A percentile compares a stretch with the other conserved stretches of the same genome.
Conservation (phyloP, 768 basidiomycete species). For the Dictyophora rubrovolvata region DNA sequence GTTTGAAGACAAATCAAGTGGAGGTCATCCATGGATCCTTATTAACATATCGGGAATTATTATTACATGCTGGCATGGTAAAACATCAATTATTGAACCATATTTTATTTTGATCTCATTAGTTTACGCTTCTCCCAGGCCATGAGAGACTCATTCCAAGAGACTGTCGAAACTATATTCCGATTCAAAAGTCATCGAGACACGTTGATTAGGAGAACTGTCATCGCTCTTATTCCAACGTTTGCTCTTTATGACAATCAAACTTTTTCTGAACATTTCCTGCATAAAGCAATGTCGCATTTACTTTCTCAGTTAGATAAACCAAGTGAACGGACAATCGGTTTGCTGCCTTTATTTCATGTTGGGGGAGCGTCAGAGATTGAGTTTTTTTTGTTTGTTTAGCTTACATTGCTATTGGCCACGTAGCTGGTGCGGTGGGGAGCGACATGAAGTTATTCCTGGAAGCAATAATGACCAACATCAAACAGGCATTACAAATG, state of each 20-base stretch:
- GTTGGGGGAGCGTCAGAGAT: not conserved
- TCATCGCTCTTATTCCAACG: conserved; percentile 91
- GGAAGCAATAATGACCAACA: conserved; percentile 79
- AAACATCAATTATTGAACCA: conserved; percentile 18
- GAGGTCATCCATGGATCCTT: conserved; percentile 91
- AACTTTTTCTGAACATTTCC: conserved; percentile 82
- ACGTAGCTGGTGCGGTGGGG: conserved; percentile 82
- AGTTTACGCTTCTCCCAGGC: conserved; percentile 44
- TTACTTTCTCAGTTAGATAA: conserved; percentile 82
- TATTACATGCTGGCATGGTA: conserved; percentile 92
- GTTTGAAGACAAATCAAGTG: conserved; percentile 67
- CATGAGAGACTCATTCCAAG: conserved; percentile 78
- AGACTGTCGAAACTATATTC: conserved; percentile 83
- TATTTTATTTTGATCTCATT: conserved; percentile 1
- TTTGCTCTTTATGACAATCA: conserved; percentile 91
- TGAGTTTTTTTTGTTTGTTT: not conserved
- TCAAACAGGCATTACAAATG: conserved; percentile 80
- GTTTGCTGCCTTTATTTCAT: conserved; percentile 34
- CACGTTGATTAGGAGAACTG: conserved; percentile 80
- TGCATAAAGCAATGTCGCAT: conserved; percentile 91
- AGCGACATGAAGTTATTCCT: conserved; percentile 95
- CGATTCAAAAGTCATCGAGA: conserved; percentile 85
- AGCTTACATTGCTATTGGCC: conserved; percentile 96
- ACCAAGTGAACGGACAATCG: conserved; percentile 78
- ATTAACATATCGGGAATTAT: conserved; percentile 81